Base-by-base conservation (phyloP, 768 basidiomycete genomes). In the Leccinum longicurvipes region DNA sequence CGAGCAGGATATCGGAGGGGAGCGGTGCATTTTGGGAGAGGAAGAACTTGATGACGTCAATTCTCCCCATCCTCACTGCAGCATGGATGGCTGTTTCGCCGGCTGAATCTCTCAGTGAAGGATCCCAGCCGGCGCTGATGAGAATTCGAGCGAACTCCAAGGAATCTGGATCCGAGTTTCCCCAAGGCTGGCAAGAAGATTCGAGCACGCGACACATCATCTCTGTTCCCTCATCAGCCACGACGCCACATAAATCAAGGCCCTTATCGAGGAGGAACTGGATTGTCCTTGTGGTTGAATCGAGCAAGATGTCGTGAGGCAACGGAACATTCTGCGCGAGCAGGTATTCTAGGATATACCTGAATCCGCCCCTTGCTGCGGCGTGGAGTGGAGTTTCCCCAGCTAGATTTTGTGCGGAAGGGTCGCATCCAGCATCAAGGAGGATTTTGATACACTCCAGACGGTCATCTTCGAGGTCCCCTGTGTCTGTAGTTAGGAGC, bases 381-480 rank as follows among this genome's bases (percentile, higher is more conserved):
- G 9, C 7, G 3, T 42, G 54, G 3, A 53, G n/a, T 23, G 57
- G 45, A 0, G 58, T 50, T 27, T 60, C 31, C 2, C 36, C 29
- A 0, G 14, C 14, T 1, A 1, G 0, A 24, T 60, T 60, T 8
- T 1, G 19, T 3, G 17, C 14, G 2, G 15, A 2, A 7, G 19
- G 51, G 9, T 36, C 12, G 12, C 51, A 54, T 27, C 58, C 58
- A 11, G 51, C 59, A 6, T 47, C 31, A 7, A 60, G 2, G 1
- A 60, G 58, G 7, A 60, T 21, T 34, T 39, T 10, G 19, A 32
- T 28, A 41, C 50, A 10, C 2, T 41, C 50, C 12, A 53, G 8
- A 6, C 3, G 3, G 28, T 36, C 21, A 7, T 7, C 2, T 24
- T 36, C 8, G 0, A 23, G 0, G 3, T 12, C 11, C 1, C 17